These are phyloP conservation scores for Suaeda aralocaspica DNA, from an alignment of 148 eudicot genomes.

Conservation along the genomic window DNA sequence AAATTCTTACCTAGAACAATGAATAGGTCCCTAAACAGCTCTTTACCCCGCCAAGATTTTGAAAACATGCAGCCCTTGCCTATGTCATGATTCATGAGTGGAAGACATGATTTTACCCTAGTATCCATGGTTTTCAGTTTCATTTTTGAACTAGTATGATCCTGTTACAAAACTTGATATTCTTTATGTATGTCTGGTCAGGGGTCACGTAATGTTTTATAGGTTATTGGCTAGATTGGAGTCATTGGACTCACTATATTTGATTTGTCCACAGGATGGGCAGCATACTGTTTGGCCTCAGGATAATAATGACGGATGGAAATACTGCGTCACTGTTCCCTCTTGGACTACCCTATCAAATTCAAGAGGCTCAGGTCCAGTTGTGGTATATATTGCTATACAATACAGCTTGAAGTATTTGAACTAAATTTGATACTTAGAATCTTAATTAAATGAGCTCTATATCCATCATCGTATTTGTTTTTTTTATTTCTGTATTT, in stretches of 20 bases:
- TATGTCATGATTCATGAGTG: background rate
- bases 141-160: background rate
- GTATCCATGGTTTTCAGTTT: background rate
- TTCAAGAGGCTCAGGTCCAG: conserved; percentile 63
- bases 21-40: too few relatives aligned
- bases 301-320: conserved; percentile 83
- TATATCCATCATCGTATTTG: conserved; percentile 8
- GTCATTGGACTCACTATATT: background rate
- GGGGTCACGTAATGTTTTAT: background rate
- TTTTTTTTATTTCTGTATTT: background rate
- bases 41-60: background rate
- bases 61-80: background rate
- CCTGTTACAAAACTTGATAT: background rate
- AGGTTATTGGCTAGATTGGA: too few relatives aligned
- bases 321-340: conserved; percentile 92
- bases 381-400: conserved; percentile 57
- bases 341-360: conserved; percentile 70
- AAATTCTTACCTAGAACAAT: too few relatives aligned
- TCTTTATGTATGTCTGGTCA: background rate
- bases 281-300: conserved; percentile 83
- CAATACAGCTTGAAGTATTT: too few relatives aligned
- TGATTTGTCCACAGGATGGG: conserved; percentile 55
- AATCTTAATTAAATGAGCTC: background rate
- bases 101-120: background rate
- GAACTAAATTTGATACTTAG: background rate